Conservation (phyloP, 2,329 filamentous ascomycete genomes). For the Pyrenochaeta sp. region DNA sequence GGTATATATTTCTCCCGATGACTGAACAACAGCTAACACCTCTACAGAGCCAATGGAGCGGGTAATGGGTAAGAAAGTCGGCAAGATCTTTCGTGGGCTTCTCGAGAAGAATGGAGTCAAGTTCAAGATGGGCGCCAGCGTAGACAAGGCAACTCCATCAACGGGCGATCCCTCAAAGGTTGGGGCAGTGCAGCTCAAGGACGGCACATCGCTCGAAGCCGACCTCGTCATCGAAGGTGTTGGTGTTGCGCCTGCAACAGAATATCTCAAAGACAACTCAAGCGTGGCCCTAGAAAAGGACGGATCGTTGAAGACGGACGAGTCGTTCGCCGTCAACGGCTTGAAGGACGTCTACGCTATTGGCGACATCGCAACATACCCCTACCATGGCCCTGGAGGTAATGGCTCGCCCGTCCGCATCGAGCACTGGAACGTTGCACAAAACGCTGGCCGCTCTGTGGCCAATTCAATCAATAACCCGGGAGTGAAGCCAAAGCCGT, state of each 20-base stretch:
- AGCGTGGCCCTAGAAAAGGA: slow-evolving; percentile 78
- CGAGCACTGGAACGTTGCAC: slow-evolving; percentile 98
- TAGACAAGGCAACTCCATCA: slow-evolving; percentile 83
- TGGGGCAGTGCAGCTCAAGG: slow-evolving; percentile 82
- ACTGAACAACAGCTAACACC: slow-evolving; percentile 15
- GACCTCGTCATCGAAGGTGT: slow-evolving; percentile 93
- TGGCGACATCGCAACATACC: slow-evolving; percentile 94
- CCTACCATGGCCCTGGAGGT: slow-evolving; percentile 89
- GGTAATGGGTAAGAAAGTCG: slow-evolving; percentile 83
- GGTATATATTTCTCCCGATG: slow-evolving; percentile 21
- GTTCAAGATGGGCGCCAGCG: slow-evolving; percentile 81
- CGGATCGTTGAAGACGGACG: slow-evolving; percentile 84
- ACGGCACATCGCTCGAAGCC: slow-evolving; percentile 83
- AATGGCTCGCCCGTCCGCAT: slow-evolving; percentile 79
- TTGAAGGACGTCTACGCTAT: slow-evolving; percentile 88
- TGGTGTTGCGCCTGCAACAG: slow-evolving; percentile 85
- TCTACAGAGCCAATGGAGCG: slow-evolving; percentile 75
- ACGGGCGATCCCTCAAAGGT: slow-evolving; percentile 73
- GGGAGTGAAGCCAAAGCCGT: slow-evolving; percentile 68
- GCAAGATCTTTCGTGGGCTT: slow-evolving; percentile 78
- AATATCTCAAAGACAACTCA: slow-evolving; percentile 78
- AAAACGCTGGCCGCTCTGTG: slow-evolving; percentile 85
- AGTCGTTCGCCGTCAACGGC: slow-evolving; percentile 78
- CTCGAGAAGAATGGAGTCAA: slow-evolving; percentile 89
- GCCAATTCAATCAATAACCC: slow-evolving; percentile 79